Evolutionary conservation across 805 yeast species (phyloP).

Genomic region (Cyberlindnera bimundalis): DNA sequence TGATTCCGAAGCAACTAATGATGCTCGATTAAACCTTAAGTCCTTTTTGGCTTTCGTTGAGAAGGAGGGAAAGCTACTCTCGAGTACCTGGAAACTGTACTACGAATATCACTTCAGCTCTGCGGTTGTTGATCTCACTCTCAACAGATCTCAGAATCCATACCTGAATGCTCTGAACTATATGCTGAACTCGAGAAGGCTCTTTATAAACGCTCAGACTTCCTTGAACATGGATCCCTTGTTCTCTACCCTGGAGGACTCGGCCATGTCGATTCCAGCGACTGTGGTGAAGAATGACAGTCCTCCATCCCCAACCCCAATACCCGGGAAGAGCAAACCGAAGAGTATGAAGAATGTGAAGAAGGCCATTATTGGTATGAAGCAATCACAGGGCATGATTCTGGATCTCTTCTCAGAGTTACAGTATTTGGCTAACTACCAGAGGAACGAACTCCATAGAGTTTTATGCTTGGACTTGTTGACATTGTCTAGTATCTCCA

Average conservation of each 20-base stretch:
- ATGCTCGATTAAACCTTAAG: conserved; percentile 15
- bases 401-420: conserved; percentile 18
- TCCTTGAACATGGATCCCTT: conserved; percentile 44
- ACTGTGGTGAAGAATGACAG: conserved; percentile 12
- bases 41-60: conserved; percentile 20
- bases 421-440: conserved; percentile 27
- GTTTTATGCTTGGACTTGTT: conserved; percentile 23
- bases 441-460: conserved; percentile 26
- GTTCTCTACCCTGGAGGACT: conserved; percentile 45
- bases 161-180: conserved; percentile 25
- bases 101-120: conserved; percentile 24
- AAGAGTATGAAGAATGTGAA: conserved; percentile 24
- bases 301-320: conserved; percentile 4
- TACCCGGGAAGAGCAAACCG: conserved; percentile 15
- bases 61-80: conserved; percentile 17
- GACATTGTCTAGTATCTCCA: conserved; percentile 27
- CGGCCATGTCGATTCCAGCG: conserved; percentile 46
- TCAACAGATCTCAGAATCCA: conserved; percentile 17
- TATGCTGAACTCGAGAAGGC: conserved; percentile 30
- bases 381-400: conserved; percentile 22
- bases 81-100: conserved; percentile 21
- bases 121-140: conserved; percentile 18
- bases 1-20: not conserved
- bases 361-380: conserved; percentile 22
- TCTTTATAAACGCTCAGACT: conserved; percentile 30